Conservation (phyloP, 371 early-diverging fungal species). For the Apophysomyces variabilis region DNA sequence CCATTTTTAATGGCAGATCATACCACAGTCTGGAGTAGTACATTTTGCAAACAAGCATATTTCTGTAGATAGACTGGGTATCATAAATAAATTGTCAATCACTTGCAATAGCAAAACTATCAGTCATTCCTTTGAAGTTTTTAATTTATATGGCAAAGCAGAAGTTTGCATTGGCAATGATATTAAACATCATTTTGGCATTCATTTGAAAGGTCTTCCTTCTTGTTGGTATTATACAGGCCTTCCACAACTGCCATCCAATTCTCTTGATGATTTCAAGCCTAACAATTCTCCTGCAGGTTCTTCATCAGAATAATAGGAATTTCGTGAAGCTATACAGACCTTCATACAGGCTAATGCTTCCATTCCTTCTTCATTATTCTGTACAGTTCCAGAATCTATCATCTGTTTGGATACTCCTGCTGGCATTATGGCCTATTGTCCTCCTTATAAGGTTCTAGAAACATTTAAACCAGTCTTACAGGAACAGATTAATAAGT, state of each 20-base stretch:
- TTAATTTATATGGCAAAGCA: no score
- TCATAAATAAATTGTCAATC: no score
- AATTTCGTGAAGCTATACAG: neutral
- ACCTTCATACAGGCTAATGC: neutral
- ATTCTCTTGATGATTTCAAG: no score
- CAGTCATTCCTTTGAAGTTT: no score
- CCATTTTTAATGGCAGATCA: neutral
- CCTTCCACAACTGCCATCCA: no score
- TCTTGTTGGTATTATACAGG: no score
- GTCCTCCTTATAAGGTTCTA: slow-evolving; percentile 1
- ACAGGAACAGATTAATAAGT: neutral
- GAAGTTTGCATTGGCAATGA: no score
- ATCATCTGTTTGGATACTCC: neutral
- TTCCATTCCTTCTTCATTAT: neutral
- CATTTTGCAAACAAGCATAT: no score
- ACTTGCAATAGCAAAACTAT: no score
- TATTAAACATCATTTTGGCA: no score
- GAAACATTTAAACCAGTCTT: neutral
- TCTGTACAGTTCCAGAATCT: slow-evolving; percentile 11
- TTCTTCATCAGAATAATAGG: neutral
- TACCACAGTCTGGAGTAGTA: neutral
- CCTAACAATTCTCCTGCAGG: neutral
- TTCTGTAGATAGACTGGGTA: no score
- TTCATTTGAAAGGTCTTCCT: no score
- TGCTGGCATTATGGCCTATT: neutral